Conservation (phyloP, 129 eudicot genomes). For the Ambrosia artemisiifolia region DNA sequence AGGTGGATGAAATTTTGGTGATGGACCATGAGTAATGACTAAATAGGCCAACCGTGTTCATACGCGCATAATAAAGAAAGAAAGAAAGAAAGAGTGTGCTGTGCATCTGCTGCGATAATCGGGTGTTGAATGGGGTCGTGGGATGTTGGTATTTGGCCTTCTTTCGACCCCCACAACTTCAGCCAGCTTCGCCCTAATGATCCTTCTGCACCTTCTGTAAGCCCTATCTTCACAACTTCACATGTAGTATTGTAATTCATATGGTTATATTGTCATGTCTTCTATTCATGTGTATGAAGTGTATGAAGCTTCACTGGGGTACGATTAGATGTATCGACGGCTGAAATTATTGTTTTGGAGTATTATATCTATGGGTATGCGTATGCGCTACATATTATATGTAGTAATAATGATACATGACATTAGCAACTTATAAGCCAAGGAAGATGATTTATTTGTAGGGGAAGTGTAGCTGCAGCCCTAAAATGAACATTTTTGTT, state of each 20-base stretch:
- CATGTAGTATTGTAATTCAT: neutral
- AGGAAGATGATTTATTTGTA: neutral
- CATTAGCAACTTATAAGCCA: neutral
- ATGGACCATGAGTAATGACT: too few species aligned
- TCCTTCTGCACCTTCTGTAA: slow-evolving; percentile 73
- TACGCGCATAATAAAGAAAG: too few species aligned
- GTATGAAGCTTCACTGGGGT: slow-evolving; percentile 4
- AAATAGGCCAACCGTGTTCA: too few species aligned
- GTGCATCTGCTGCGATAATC: slow-evolving; percentile 6
- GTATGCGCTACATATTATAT: neutral
- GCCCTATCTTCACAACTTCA: slow-evolving; percentile 2
- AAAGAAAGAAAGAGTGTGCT: neutral
- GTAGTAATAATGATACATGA: neutral
- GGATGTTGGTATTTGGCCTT: slow-evolving; percentile 57
- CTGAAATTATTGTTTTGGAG: neutral
- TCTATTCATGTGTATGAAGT: neutral
- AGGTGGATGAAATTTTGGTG: too few species aligned
- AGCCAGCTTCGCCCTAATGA: slow-evolving; percentile 72
- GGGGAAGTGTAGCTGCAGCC: neutral
- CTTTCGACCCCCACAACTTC: slow-evolving; percentile 76
- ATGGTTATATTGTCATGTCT: neutral
- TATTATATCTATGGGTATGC: neutral
- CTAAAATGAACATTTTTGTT: neutral
- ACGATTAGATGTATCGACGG: neutral
- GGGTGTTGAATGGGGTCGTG: slow-evolving; percentile 53